A percentile compares a stretch with the other conserved stretches of the same genome.
Conservation (phyloP, 2,329 filamentous ascomycete genomes). For the Xylaria multiplex region DNA sequence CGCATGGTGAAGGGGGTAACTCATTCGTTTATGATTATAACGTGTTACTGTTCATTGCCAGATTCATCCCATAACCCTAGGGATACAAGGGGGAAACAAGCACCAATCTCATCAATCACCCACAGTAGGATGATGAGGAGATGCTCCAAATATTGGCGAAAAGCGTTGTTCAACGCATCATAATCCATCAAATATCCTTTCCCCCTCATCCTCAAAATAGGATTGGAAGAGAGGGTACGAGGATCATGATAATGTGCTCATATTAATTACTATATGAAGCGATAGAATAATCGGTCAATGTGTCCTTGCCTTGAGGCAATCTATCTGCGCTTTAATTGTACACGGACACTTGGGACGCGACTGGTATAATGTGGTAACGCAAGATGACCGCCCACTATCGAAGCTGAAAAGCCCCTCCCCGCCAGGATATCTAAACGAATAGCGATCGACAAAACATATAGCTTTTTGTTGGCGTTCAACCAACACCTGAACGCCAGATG, state of each 20-base stretch:
- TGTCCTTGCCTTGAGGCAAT: conserved; percentile 44
- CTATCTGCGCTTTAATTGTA: conserved; percentile 47
- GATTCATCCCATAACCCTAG: too few species aligned
- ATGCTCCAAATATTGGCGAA: not conserved
- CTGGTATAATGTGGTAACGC: conserved; percentile 32
- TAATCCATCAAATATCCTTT: not conserved
- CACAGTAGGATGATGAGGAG: not conserved
- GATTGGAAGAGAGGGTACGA: not conserved
- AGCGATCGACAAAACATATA: conserved; percentile 41
- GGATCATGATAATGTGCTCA: conserved; percentile 43
- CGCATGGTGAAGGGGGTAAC: too few species aligned
- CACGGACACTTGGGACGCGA: conserved; percentile 37
- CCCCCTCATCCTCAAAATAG: too few species aligned
- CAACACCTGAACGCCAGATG: conserved; percentile 35
- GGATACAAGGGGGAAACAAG: too few species aligned
- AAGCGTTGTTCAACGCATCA: too few species aligned
- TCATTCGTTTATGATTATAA: too few species aligned
- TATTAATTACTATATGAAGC: conserved; percentile 43
- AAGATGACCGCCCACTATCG: conserved; percentile 29
- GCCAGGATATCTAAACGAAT: conserved; percentile 44
- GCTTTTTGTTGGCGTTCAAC: conserved; percentile 35
- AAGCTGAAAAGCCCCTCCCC: conserved; percentile 29
- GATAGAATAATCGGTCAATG: conserved; percentile 30
- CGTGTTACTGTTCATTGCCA: too few species aligned
- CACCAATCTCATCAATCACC: too few species aligned